Percentiles rank a stretch among this genome's conserved stretches.
phyloP scores from a whole-genome alignment of 2,329 filamentous ascomycete species.

The Biscogniauxia sp. region DNA sequence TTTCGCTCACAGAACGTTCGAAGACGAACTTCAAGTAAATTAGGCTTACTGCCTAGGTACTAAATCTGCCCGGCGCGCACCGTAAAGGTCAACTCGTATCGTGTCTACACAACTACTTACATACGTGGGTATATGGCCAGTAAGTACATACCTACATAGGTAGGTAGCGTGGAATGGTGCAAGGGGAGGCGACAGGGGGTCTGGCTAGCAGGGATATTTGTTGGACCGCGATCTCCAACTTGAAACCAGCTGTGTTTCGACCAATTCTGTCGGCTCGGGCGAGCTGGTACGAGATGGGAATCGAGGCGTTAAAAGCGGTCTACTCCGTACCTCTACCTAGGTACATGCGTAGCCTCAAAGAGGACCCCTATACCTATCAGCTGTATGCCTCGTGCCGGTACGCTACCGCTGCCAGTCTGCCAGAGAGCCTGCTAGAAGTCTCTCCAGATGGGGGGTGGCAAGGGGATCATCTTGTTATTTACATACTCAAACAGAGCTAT shows the following conservation, averaged over 20 bases:
- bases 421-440: too few relatives aligned
- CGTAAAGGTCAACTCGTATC: constrained; percentile 19
- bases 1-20: not conserved
- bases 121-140: too few relatives aligned
- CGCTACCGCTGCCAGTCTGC: not conserved
- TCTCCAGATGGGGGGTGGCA: not conserved
- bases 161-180: constrained; percentile 10
- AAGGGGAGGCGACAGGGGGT: constrained; percentile 22
- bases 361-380: not conserved
- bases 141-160: not conserved
- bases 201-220: constrained; percentile 18
- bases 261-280: constrained; percentile 10
- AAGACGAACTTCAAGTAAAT: not conserved
- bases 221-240: constrained; percentile 26
- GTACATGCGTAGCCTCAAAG: constrained; percentile 8
- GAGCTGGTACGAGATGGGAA: constrained; percentile 13
- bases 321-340: constrained; percentile 4
- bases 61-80: not conserved
- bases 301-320: constrained; percentile 13
- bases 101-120: too few relatives aligned
- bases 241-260: constrained; percentile 35
- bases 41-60: not conserved
- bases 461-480: not conserved
- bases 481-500: not conserved
- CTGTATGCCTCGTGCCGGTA: not conserved